phyloP scores from a whole-genome alignment of 2,329 filamentous ascomycete species.

The Thermoascus crustaceus region DNA sequence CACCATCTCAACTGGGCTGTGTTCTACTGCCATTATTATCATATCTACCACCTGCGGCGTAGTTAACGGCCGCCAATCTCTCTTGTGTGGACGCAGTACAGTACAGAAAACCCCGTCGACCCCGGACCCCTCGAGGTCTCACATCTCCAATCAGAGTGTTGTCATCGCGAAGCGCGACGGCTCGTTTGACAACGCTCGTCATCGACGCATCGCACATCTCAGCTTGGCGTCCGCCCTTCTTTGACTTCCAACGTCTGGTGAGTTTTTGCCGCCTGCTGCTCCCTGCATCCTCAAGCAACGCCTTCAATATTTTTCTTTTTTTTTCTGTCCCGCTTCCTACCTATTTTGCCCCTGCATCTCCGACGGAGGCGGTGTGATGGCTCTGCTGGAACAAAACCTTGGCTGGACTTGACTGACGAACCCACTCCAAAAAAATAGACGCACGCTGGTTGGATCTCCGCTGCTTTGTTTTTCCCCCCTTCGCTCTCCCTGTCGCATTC shows the following conservation, averaged over 20 bases:
- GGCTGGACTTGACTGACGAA: conserved; percentile 3
- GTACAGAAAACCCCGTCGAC: conserved; percentile 2
- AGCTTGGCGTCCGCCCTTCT: neutral
- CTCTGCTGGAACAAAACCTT: conserved; percentile 1
- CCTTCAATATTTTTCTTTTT: too few species aligned
- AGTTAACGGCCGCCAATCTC: too few species aligned
- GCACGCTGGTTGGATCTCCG: conserved; percentile 1
- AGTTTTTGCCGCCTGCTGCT: conserved; percentile 1
- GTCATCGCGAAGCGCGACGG: neutral
- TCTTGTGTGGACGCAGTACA: too few species aligned
- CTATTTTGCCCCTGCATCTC: conserved; percentile 1
- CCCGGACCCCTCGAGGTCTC: too few species aligned
- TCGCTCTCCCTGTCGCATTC: conserved; percentile 5
- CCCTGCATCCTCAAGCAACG: neutral
- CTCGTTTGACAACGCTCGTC: conserved; percentile 3
- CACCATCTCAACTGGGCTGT: neutral
- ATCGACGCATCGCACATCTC: conserved; percentile 4
- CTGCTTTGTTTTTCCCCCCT: conserved; percentile 2
- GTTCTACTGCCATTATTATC: neutral
- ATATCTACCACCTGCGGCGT: too few species aligned
- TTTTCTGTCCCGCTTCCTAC: conserved; percentile 1
- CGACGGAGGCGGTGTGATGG: conserved; percentile 1
- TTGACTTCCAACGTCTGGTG: neutral
- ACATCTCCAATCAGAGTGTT: too few species aligned
- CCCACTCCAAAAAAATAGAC: neutral